Conservation (phyloP, 495 filamentous ascomycete species). For the Pyrenula massariospora region DNA sequence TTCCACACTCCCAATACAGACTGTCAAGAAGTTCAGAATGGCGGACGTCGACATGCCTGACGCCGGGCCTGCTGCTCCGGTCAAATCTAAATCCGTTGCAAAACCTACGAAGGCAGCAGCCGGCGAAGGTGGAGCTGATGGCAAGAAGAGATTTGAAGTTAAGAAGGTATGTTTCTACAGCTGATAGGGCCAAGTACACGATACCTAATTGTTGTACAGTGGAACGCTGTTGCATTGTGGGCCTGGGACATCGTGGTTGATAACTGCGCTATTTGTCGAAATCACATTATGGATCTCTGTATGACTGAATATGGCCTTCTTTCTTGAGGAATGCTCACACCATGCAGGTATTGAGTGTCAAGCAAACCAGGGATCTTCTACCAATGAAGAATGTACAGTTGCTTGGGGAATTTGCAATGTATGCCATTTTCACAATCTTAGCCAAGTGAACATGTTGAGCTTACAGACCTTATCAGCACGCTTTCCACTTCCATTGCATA, state of each 20-base stretch:
- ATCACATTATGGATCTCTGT: constrained; percentile 99
- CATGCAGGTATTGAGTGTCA: constrained; percentile 88
- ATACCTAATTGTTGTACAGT: constrained; percentile 40
- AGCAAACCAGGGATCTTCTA: constrained; percentile 97
- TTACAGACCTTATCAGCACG: constrained; percentile 50
- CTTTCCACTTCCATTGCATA: constrained; percentile 99
- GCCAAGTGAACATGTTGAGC: too few relatives aligned
- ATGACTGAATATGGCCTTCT: constrained; percentile 16
- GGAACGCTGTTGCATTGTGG: constrained; percentile 99
- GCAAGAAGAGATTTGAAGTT: constrained; percentile 92
- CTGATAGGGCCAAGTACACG: neutral
- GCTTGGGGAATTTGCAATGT: constrained; percentile 99
- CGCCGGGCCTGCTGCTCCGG: constrained; percentile 43
- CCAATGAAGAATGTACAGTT: constrained; percentile 95
- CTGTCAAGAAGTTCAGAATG: too few relatives aligned
- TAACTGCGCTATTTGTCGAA: constrained; percentile 98
- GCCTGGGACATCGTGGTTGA: constrained; percentile 99
- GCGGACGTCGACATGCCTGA: constrained; percentile 97
- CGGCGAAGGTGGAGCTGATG: constrained; percentile 44
- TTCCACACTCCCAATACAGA: too few relatives aligned
- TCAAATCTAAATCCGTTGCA: constrained; percentile 46
- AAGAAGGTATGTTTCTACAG: constrained; percentile 79
- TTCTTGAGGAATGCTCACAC: neutral
- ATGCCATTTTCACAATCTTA: too few relatives aligned
- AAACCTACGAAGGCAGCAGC: constrained; percentile 41